Evolutionary conservation across 1,284 basidiomycete genomes (phyloP), one percentile per base, ranked within the genome.

Genomic region (Mycosarcoma mackinlayi): DNA sequence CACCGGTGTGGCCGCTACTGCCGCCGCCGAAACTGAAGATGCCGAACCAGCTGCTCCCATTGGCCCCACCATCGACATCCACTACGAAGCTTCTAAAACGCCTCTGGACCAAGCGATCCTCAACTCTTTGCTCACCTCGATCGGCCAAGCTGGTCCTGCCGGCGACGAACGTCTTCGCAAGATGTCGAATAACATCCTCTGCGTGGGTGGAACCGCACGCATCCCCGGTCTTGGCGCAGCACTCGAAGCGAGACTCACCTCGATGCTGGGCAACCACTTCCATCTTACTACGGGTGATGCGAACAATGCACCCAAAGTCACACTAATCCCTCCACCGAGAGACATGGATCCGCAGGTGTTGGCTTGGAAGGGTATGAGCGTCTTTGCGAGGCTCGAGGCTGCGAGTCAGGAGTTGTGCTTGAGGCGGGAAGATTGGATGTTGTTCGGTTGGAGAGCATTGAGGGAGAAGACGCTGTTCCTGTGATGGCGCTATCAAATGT

Each of bases 351-450:
- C 93, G 6, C 88, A 89, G 33, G 89, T 93, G 46, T 86, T 98
- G 37, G 89, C 89, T 21, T 98, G 95, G 95, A 97, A 97, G 83
- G 95, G 95, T 6, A 93, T 91, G 18, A 89, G 91, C n/a, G 92
- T 96, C 19, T 88, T 98, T 58, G 92, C 90, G 27, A 92, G 93
- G 83, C 90, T 98, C 87, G 95, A 98, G 46, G 88, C 89, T 1
- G 88, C 92, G 10, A 51, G 53, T 53, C 87, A 88, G 45, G 95
- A 98, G 76, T 84, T 97, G 69, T 98, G 95, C 93, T 86, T 98
- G 40, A 88, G 91, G 13, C 85, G 86, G 52, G 86, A 89, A 40
- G 95, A 98, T 83, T 98, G 93, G 93, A 91, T 85, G 41, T 79
- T 83, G 50, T 77, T 86, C 10, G 86, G 86, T 0, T 84, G 83